These are phyloP conservation scores for Diphasiastrum complanatum DNA, from an alignment of 83 land plant species.

Conservation along the genomic window DNA sequence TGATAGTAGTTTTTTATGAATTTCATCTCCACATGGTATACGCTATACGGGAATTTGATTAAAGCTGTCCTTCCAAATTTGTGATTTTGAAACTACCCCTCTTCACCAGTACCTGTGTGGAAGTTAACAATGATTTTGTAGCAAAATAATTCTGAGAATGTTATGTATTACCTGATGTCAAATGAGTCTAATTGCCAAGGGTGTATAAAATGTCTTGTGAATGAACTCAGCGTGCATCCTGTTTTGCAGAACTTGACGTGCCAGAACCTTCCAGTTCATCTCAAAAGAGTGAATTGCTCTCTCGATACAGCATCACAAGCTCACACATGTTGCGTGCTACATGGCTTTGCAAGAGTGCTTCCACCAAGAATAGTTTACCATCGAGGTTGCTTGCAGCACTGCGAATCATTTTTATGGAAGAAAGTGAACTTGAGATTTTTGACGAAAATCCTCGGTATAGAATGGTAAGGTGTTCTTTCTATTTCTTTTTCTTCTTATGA, in stretches of 20 bases:
- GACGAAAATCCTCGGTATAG: not conserved
- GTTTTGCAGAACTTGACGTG: conserved; percentile 19
- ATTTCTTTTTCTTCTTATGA: too few species aligned
- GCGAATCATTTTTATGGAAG: conserved; percentile 16
- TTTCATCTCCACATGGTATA: not conserved
- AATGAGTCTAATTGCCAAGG: not conserved
- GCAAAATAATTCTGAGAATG: not conserved
- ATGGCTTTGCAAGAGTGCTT: not conserved
- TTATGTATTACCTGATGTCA: not conserved
- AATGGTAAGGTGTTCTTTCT: conserved; percentile 10
- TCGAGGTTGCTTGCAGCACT: conserved; percentile 17
- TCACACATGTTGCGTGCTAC: conserved; percentile 17
- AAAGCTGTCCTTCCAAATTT: not conserved
- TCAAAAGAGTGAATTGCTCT: not conserved
- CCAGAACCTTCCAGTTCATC: conserved; percentile 3
- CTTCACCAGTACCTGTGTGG: not conserved
- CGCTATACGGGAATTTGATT: not conserved
- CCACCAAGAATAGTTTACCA: conserved; percentile 6
- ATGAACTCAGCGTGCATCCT: not conserved
- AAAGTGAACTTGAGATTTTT: conserved; percentile 1
- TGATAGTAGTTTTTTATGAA: not conserved
- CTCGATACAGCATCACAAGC: not conserved
- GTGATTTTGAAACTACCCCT: conserved; percentile 4
- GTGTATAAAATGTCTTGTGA: not conserved
- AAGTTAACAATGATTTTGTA: not conserved